These are phyloP conservation scores for Fusarium metavorans DNA, from an alignment of 2,329 filamentous ascomycete species.

Conservation along the genomic window DNA sequence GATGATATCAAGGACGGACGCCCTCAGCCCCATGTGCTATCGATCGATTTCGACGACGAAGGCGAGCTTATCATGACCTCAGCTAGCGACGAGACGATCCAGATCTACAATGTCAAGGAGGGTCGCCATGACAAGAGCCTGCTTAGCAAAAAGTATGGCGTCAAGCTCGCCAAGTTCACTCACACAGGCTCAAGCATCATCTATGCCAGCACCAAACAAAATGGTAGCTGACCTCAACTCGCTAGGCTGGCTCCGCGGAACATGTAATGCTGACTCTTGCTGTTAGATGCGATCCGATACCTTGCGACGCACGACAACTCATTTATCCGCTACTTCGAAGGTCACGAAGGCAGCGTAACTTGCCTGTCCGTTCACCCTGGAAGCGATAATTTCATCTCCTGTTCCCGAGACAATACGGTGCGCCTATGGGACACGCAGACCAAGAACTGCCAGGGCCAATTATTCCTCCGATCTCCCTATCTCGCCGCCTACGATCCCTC, in stretches of 20 bases:
- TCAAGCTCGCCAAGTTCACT: constrained; percentile 93
- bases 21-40: constrained; percentile 77
- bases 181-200: constrained; percentile 92
- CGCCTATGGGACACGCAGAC: constrained; percentile 90
- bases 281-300: constrained; percentile 81
- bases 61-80: constrained; percentile 93
- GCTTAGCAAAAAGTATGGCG: constrained; percentile 96
- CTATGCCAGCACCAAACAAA: constrained; percentile 95
- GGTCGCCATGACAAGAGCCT: constrained; percentile 90
- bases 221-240: constrained; percentile 66
- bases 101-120: constrained; percentile 93
- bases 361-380: constrained; percentile 86
- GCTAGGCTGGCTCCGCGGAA: background rate
- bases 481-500: constrained; percentile 93
- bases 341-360: constrained; percentile 88
- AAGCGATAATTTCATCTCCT: constrained; percentile 91
- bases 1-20: constrained; percentile 66
- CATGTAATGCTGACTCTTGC: constrained; percentile 6
- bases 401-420: constrained; percentile 90
- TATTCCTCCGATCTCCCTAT: constrained; percentile 84
- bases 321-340: constrained; percentile 96
- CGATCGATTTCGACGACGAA: constrained; percentile 95
- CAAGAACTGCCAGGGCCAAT: constrained; percentile 81
- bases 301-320: constrained; percentile 95
- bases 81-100: constrained; percentile 93